A percentile compares a stretch with the other conserved stretches of the same genome.
Evolutionary conservation across 352 stramenopile genomes (phyloP).

Genomic region (Pelagophyceae sp.): DNA sequence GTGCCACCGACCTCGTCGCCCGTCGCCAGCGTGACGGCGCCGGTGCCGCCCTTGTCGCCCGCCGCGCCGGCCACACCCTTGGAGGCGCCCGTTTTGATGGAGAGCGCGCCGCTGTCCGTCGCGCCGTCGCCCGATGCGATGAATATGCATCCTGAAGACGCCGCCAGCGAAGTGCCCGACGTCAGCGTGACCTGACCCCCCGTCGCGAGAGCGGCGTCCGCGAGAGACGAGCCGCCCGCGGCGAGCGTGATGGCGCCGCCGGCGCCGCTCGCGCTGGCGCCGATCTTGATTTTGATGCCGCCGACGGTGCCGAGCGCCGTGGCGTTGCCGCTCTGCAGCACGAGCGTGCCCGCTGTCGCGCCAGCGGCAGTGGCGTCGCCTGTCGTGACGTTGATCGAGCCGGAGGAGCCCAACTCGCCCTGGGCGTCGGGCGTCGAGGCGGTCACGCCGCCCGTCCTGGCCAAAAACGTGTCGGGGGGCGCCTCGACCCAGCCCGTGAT

Average conservation of each 20-base stretch:
- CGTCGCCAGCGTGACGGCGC: not conserved
- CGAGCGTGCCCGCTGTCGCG: constrained; percentile 6
- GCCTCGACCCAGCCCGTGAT: not conserved
- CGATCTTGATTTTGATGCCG: not conserved
- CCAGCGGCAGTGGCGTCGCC: constrained; percentile 9
- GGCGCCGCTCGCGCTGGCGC: not conserved
- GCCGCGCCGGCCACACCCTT: not conserved
- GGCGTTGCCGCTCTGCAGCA: constrained; percentile 26
- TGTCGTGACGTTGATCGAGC: constrained; percentile 10
- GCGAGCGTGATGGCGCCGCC: not conserved
- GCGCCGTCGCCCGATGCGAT: too few species aligned
- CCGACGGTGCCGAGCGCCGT: constrained; percentile 56
- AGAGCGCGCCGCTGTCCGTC: not conserved
- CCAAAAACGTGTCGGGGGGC: not conserved
- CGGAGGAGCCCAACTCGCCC: constrained; percentile 5
- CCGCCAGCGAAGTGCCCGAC: too few species aligned
- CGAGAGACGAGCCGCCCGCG: not conserved
- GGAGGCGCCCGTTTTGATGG: not conserved
- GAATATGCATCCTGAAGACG: too few species aligned
- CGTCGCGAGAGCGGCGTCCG: too few species aligned
- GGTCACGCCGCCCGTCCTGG: not conserved
- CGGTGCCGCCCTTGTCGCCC: not conserved
- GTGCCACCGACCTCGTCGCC: too few species aligned
- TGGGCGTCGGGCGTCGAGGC: not conserved
- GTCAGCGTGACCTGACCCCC: too few species aligned